Conservation (phyloP, 345 rosid genomes). For the Boechera retrofracta region DNA sequence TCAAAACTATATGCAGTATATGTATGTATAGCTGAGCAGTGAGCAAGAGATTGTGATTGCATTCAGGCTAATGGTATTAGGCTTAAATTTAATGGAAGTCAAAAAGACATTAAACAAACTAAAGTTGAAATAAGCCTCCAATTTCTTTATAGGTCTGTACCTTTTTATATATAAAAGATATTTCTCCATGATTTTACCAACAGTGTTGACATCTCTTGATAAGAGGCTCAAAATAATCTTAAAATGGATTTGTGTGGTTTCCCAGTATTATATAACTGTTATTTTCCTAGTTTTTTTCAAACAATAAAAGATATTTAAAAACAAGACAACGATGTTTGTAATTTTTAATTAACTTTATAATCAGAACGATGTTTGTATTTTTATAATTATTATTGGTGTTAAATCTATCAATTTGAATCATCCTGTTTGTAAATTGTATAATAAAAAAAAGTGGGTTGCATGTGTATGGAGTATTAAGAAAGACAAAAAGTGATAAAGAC, state of each 20-base stretch:
- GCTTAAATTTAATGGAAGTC: slow-evolving; percentile 11
- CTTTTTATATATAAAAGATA: background rate
- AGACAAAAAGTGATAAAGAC: slow-evolving; percentile 40
- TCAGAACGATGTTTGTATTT: background rate
- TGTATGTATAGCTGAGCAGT: slow-evolving; percentile 26
- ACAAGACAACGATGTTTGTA: background rate
- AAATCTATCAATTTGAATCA: background rate
- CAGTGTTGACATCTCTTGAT: background rate
- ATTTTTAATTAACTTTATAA: background rate
- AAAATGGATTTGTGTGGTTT: background rate
- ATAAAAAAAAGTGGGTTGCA: slow-evolving; percentile 39
- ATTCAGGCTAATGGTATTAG: slow-evolving; percentile 26
- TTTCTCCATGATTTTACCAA: slow-evolving; percentile 20
- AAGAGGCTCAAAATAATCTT: background rate
- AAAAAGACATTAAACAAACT: background rate
- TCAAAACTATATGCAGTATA: background rate
- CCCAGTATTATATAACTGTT: background rate
- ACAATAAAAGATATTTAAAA: background rate
- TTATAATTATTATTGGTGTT: background rate
- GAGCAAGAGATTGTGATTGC: slow-evolving; percentile 39
- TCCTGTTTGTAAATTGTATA: background rate
- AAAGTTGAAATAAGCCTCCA: slow-evolving; percentile 3
- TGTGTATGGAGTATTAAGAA: slow-evolving; percentile 42
- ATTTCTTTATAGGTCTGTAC: background rate
- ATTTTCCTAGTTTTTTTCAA: background rate